Evolutionary conservation across 495 filamentous ascomycete species (phyloP).

Genomic region (Gamarada debralockiae): DNA sequence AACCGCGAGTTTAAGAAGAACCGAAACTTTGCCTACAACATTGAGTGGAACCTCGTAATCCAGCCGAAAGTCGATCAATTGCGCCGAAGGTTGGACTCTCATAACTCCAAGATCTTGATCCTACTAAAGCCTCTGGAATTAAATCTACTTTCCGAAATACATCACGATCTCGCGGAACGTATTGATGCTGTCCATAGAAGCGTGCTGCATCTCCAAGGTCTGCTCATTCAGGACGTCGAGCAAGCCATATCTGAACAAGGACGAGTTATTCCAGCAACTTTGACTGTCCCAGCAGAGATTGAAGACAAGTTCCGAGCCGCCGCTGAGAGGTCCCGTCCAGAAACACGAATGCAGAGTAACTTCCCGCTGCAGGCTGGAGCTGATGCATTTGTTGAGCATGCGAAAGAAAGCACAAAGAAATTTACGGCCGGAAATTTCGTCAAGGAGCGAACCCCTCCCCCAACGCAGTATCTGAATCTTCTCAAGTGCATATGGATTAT

Average conservation of each 20-base stretch:
- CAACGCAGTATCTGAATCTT: conserved; percentile 21
- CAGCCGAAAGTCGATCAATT: conserved; percentile 20
- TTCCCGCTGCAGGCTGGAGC: conserved; percentile 22
- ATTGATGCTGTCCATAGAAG: conserved; percentile 19
- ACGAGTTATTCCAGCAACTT: neutral
- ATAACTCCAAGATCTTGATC: conserved; percentile 25
- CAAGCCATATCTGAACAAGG: conserved; percentile 14
- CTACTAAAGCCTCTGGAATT: conserved; percentile 25
- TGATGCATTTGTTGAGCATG: conserved; percentile 22
- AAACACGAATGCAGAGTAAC: neutral
- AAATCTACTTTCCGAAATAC: conserved; percentile 16
- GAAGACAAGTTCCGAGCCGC: conserved; percentile 8
- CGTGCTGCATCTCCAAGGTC: conserved; percentile 12
- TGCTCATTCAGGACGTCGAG: conserved; percentile 17
- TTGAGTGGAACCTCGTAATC: conserved; percentile 22
- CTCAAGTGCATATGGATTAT: conserved; percentile 27
- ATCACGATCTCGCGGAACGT: conserved; percentile 18
- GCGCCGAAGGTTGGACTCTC: conserved; percentile 12
- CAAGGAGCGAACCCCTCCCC: conserved; percentile 10
- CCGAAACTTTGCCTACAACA: conserved; percentile 16
- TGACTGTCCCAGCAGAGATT: conserved; percentile 12
- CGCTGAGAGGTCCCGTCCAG: conserved; percentile 8
- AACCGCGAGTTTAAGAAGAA: conserved; percentile 15
- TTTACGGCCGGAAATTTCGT: conserved; percentile 21
- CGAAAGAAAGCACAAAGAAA: conserved; percentile 14